Conservation (phyloP, 179 eudicot species). For the Gypsophila paniculata region DNA sequence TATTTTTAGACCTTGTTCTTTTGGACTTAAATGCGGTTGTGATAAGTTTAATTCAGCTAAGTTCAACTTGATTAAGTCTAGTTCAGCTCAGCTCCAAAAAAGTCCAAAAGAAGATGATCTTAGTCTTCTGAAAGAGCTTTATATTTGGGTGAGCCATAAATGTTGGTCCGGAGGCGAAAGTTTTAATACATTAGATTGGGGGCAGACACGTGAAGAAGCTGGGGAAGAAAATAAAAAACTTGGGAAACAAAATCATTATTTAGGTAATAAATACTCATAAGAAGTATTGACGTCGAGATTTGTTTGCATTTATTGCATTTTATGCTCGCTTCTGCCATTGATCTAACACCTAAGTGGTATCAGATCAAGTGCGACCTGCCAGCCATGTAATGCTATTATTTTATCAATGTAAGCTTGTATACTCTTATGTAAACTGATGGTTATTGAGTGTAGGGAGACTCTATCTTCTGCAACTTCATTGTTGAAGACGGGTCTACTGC, state of each 20-base stretch:
- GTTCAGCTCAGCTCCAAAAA: too few relatives aligned
- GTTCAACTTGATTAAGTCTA: too few relatives aligned
- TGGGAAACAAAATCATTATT: neutral
- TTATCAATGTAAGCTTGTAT: neutral
- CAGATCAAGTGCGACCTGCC: neutral
- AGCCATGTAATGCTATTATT: neutral
- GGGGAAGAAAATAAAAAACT: neutral
- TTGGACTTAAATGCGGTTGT: too few relatives aligned
- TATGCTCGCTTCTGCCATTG: neutral
- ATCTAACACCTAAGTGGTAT: neutral
- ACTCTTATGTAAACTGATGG: slow-evolving; percentile 2
- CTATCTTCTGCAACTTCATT: slow-evolving; percentile 48
- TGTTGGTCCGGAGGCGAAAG: too few relatives aligned
- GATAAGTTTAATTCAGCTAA: too few relatives aligned
- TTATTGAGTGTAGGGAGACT: slow-evolving; percentile 58
- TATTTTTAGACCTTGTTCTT: too few relatives aligned
- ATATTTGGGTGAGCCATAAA: neutral
- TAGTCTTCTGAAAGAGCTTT: neutral
- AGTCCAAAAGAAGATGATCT: too few relatives aligned
- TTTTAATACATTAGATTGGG: too few relatives aligned
- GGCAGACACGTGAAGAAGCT: too few relatives aligned
- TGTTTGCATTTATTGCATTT: neutral
- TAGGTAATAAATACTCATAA: too few relatives aligned
- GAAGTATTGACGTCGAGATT: too few relatives aligned
- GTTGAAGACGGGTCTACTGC: slow-evolving; percentile 83